Base-by-base conservation (phyloP, 2,329 filamentous ascomycete species). In the Cladophialophora chaetospira region DNA sequence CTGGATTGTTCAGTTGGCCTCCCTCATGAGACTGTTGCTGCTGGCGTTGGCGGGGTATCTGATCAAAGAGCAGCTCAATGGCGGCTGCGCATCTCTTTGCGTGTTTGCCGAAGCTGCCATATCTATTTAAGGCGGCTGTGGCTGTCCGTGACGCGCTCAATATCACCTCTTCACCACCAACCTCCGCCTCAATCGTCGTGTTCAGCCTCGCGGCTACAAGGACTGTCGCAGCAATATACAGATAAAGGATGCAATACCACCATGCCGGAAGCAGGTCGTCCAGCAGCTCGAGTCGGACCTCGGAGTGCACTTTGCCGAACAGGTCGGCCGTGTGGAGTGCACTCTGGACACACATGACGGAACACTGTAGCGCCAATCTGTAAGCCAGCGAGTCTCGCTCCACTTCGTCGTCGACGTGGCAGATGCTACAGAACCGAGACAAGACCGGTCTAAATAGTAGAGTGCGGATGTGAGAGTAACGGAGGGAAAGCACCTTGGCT, bases 221-320 rank as follows among this genome's bases (percentile, higher is more conserved):
- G 6, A 72, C 69, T 1, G 69, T 72, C 2, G 71, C 70, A 2
- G 71, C 69, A 1, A 69, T 70, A 56, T 73, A 72, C 5, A 72
- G 63, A 31, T 72, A 73, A 2, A 72, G 65, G 19, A 72, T 70
- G 3, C 71, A 70, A 45, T 72, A 72, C 70, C 71, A 72, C 70
- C 71, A 73, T 1, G 70, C 69, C 5, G 71, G 70, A 33, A 72
- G 62, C 0, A 69, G 66, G 0, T 71, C 71, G n/a, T 60, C 57
- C 10, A 60, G 43, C 4, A 53, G 26, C 9, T 56, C 53, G 15
- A 53, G 3, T 2, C 29, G 33, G n/a, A 28, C 43, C 8, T 52
- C 57, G 10, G 47, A 43, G 15, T 53, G 36, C 10, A 45, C 55
- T 63, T 13, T n/a, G 44, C 69, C 60, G 11, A 72, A 71, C 19